These are phyloP conservation scores for Leishmania guyanensis DNA, from an alignment of 208 protist species.

Conservation along the genomic window DNA sequence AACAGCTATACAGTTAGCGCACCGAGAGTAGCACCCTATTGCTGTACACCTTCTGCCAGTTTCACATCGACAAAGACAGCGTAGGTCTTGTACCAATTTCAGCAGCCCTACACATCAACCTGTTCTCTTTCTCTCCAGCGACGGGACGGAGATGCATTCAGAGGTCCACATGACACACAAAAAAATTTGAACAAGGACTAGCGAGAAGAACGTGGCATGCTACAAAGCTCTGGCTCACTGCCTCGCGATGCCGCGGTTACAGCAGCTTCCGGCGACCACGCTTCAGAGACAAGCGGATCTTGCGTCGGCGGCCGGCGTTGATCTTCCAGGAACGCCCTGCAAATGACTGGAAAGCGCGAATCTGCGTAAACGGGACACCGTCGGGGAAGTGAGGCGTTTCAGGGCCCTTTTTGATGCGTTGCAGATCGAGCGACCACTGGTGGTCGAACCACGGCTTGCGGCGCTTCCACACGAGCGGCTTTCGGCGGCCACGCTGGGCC, in stretches of 20 bases:
- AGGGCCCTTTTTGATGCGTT: slow-evolving; percentile 82
- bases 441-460: slow-evolving; percentile 91
- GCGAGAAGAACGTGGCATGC: neutral
- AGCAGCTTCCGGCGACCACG: slow-evolving; percentile 85
- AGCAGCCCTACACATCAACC: neutral
- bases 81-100: neutral
- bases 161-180: neutral
- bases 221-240: neutral
- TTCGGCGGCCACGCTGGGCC: slow-evolving; percentile 77
- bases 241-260: slow-evolving; percentile 25
- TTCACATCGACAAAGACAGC: neutral
- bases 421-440: slow-evolving; percentile 85
- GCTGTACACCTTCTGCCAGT: neutral
- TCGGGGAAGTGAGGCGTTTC: slow-evolving; percentile 86
- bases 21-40: neutral
- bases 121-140: neutral
- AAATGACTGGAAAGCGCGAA: slow-evolving; percentile 88
- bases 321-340: slow-evolving; percentile 85
- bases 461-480: slow-evolving; percentile 88
- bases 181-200: no score
- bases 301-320: slow-evolving; percentile 82
- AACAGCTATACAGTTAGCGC: neutral
- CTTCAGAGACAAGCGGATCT: slow-evolving; percentile 89
- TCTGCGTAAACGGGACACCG: slow-evolving; percentile 86
- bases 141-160: neutral